These are phyloP conservation scores for Lodderomyces elongisporus DNA, from an alignment of 1,139 yeast genomes.

Conservation along the genomic window DNA sequence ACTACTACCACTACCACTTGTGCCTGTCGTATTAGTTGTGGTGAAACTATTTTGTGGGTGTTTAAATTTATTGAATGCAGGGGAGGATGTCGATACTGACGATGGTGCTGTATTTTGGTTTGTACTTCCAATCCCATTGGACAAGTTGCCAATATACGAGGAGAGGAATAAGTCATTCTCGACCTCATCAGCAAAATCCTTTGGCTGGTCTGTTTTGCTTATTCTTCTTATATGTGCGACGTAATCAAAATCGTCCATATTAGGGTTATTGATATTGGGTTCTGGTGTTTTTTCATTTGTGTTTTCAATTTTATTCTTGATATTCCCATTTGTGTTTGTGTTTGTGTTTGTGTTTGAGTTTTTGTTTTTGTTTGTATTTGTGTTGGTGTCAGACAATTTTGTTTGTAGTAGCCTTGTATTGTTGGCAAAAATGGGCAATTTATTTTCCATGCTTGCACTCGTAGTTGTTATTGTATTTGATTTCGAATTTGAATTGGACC, in stretches of 20 bases:
- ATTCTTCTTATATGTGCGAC: conserved; percentile 44
- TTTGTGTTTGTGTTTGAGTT: conserved; percentile 1
- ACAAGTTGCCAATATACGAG: conserved; percentile 29
- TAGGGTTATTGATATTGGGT: conserved; percentile 19
- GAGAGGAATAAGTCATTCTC: conserved; percentile 30
- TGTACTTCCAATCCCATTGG: conserved; percentile 29
- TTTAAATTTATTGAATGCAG: background rate
- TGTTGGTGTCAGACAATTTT: background rate
- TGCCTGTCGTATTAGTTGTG: conserved; percentile 5
- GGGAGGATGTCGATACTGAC: background rate
- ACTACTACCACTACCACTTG: conserved; percentile 8
- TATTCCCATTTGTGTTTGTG: background rate
- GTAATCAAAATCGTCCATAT: conserved; percentile 42
- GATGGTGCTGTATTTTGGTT: background rate
- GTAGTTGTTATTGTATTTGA: background rate
- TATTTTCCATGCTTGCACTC: background rate
- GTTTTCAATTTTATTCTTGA: no score
- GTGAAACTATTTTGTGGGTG: conserved; percentile 9
- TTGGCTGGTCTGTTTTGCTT: conserved; percentile 30
- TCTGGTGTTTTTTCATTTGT: conserved; percentile 2
- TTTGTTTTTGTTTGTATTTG: background rate
- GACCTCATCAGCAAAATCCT: conserved; percentile 5
- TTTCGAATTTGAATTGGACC: conserved; percentile 3
- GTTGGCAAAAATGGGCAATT: no score
- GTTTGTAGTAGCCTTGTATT: background rate